phyloP scores from a whole-genome alignment of 2,329 filamentous ascomycete genomes.

The Thielaviopsis punctulata region DNA sequence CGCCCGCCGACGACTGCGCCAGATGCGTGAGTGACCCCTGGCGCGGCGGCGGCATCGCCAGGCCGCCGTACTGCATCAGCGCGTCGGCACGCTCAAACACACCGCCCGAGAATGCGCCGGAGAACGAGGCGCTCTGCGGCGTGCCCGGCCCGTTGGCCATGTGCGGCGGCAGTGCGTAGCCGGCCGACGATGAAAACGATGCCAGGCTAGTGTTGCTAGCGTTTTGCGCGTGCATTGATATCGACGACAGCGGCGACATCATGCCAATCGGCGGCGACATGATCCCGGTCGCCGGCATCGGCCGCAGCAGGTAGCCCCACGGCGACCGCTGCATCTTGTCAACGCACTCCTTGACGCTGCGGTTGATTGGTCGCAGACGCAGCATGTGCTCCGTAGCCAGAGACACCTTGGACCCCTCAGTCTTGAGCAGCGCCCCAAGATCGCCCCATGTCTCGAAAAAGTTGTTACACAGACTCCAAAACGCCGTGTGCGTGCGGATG shows the following conservation, averaged over 20 bases:
- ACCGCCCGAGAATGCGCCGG: conserved; percentile 35
- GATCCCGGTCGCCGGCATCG: conserved; percentile 14
- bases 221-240: conserved; percentile 8
- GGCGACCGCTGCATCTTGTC: conserved; percentile 48
- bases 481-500: conserved; percentile 43
- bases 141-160: conserved; percentile 62
- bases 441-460: conserved; percentile 56
- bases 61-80: conserved; percentile 35
- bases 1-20: conserved; percentile 11
- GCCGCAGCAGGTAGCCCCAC: conserved; percentile 31
- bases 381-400: conserved; percentile 51
- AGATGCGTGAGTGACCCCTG: conserved; percentile 21
- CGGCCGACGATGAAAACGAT: not conserved
- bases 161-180: conserved; percentile 1
- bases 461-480: conserved; percentile 56
- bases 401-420: conserved; percentile 28
- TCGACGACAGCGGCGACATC: not conserved
- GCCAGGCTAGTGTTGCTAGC: conserved; percentile 2
- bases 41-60: conserved; percentile 37
- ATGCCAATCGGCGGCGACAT: conserved; percentile 5
- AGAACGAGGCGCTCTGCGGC: conserved; percentile 40
- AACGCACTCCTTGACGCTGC: conserved; percentile 63
- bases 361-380: conserved; percentile 65
- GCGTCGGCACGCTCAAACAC: conserved; percentile 45
- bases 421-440: conserved; percentile 43